These are phyloP conservation scores for Microbotryum violaceum DNA, from an alignment of 1,284 basidiomycete species.

Conservation along the genomic window DNA sequence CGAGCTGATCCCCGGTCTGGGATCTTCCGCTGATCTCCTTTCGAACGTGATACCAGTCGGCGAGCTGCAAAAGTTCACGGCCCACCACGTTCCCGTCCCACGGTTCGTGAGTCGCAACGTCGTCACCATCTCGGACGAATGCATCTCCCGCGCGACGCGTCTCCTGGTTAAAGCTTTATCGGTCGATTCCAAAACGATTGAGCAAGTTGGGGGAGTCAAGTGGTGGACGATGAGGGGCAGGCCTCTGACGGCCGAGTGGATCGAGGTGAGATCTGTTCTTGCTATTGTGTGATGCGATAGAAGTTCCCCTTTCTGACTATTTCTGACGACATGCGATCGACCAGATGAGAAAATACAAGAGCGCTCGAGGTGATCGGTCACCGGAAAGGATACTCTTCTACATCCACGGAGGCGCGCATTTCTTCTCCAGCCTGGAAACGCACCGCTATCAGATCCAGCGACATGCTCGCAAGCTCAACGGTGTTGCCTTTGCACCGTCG, in stretches of 20 bases:
- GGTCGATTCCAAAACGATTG: conserved; percentile 37
- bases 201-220: conserved; percentile 36
- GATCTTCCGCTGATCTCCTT: not conserved
- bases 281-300: too few relatives aligned
- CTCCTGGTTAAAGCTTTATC: conserved; percentile 41
- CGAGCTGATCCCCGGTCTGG: not conserved
- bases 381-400: conserved; percentile 15
- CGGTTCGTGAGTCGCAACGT: conserved; percentile 18
- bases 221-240: conserved; percentile 34
- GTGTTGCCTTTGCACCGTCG: conserved; percentile 40
- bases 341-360: conserved; percentile 44
- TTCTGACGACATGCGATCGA: not conserved
- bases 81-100: conserved; percentile 38
- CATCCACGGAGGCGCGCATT: conserved; percentile 40
- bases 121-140: conserved; percentile 40
- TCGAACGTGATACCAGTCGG: conserved; percentile 37
- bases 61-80: conserved; percentile 44
- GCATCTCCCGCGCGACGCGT: conserved; percentile 38
- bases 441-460: conserved; percentile 43
- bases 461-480: conserved; percentile 43
- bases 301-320: too few relatives aligned
- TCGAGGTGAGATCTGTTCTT: conserved; percentile 35
- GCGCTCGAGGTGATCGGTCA: conserved; percentile 31
- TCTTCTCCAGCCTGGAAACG: conserved; percentile 41
- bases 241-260: conserved; percentile 35